These are phyloP conservation scores for Pseudonitzschia multiseries DNA, from an alignment of 108 stramenopile genomes.

Conservation along the genomic window DNA sequence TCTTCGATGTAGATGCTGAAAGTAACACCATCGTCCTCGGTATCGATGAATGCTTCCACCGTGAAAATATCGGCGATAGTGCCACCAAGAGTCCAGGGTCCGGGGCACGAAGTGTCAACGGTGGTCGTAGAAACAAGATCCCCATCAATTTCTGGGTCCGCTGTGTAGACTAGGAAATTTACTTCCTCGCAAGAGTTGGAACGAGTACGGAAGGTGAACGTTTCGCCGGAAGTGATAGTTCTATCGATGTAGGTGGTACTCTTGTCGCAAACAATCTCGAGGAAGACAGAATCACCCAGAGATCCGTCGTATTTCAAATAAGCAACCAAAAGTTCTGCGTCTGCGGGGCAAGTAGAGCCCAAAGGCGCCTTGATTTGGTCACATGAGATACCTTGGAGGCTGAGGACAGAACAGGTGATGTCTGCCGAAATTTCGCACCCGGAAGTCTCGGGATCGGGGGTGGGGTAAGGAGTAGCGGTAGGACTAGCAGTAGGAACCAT, in stretches of 20 bases:
- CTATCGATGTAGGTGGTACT: slow-evolving; percentile 9
- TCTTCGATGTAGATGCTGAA: slow-evolving; percentile 2
- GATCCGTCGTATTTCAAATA: slow-evolving; percentile 11
- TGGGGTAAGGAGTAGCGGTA: slow-evolving; percentile 18
- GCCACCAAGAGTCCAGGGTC: slow-evolving; percentile 11
- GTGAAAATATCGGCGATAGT: background rate
- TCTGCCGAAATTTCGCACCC: slow-evolving; percentile 10
- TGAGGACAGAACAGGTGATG: slow-evolving; percentile 15
- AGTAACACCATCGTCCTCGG: background rate
- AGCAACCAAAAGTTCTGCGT: slow-evolving; percentile 9
- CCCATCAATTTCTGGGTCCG: background rate
- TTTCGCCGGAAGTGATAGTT: background rate
- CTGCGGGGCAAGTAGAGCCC: background rate
- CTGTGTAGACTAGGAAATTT: background rate
- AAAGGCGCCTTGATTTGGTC: slow-evolving; percentile 8
- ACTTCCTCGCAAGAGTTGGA: slow-evolving; percentile 11
- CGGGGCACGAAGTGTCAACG: slow-evolving; percentile 1
- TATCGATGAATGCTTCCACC: slow-evolving; percentile 8
- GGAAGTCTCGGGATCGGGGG: slow-evolving; percentile 11
- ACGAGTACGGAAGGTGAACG: slow-evolving; percentile 8
- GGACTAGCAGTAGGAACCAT: slow-evolving; percentile 9
- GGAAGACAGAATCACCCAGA: slow-evolving; percentile 4
- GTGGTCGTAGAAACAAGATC: background rate
- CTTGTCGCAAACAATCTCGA: slow-evolving; percentile 10
- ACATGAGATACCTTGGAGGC: slow-evolving; percentile 6